Conservation (phyloP, 164 flowering plant genomes). For the Magnolia changhungtana region DNA sequence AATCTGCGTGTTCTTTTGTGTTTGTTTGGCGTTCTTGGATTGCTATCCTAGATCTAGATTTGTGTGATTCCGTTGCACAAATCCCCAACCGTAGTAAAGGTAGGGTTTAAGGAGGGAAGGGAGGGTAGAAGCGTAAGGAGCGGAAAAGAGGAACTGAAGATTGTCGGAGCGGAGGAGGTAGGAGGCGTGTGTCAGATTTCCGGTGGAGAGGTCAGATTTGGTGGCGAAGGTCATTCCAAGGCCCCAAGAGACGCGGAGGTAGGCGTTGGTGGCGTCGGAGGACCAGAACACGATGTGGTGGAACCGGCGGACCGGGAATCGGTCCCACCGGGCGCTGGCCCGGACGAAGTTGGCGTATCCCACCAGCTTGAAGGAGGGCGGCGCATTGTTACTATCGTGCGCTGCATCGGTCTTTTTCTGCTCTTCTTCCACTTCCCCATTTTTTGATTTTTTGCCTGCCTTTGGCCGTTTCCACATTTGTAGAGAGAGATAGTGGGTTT, state of each 20-base stretch:
- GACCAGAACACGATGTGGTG: conserved; percentile 91
- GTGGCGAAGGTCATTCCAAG: conserved; percentile 73
- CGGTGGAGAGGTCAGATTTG: conserved; percentile 88
- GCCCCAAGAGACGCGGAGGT: conserved; percentile 74
- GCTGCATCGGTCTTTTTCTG: neutral
- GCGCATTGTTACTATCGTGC: neutral
- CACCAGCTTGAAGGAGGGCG: conserved; percentile 43
- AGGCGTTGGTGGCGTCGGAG: conserved; percentile 71
- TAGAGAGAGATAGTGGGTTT: too few species aligned
- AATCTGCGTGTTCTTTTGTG: too few species aligned
- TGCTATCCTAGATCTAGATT: too few species aligned
- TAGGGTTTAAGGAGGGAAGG: conserved; percentile 22
- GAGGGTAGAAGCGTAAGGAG: conserved; percentile 71
- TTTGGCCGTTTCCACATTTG: too few species aligned
- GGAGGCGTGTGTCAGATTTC: conserved; percentile 68
- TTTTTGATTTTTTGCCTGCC: too few species aligned
- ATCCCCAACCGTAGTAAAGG: conserved; percentile 13
- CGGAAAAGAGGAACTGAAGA: conserved; percentile 72
- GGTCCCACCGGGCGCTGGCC: conserved; percentile 62
- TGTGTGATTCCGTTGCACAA: too few species aligned
- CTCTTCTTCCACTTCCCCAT: neutral
- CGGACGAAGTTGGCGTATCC: conserved; percentile 67
- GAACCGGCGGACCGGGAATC: conserved; percentile 56
- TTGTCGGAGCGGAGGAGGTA: conserved; percentile 66
- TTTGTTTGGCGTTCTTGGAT: too few species aligned